Evolutionary conservation across 169 alveolate genomes (phyloP), one percentile per base, ranked within the genome.

Genomic region (Plasmodium knowlesi): DNA sequence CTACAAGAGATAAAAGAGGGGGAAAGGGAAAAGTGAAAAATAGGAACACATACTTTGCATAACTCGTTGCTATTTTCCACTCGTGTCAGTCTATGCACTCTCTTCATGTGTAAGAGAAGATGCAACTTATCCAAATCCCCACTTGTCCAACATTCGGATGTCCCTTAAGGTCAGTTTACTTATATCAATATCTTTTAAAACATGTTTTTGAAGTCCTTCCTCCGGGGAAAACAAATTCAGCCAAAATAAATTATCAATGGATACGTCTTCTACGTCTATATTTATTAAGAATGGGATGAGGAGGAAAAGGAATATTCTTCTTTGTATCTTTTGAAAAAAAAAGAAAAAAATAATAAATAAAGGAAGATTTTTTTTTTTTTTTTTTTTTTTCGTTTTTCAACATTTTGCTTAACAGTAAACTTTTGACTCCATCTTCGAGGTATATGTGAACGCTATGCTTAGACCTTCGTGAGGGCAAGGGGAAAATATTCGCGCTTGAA

Each of bases 401-500:
- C n/a, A 72, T 28, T 4, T 43, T 43, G 37, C 34, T 57, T 74
- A 61, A 88, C 94, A 88, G 73, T 88, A 88, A 88, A 78, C 34
- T 88, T 88, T 88, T 22, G 94, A 88, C 70, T 88, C 94, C 39
- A 28, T 34, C 81, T 88, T 88, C 12, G 94, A 76, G 72, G 94
- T 53, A 88, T 88, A 88, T 12, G 94, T 88, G 37, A 76, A 88
- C 30, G 94, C 94, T 14, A 88, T 61, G 82, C 70, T 88, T 22
- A 88, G 82, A 0, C 94, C 94, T 88, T 88, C 3, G 41, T 5
- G 41, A 30, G 43, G 30, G n/a, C 32, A 32, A 67, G 32, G 25
- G 6, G 70, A 61, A 83, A 61, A 83, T 25, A 12, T 67, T 67
- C 34, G n/a, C 30, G 34, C n/a, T 5, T 67, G 19, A 67, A 61